Evolutionary conservation across 805 yeast species (phyloP).

Genomic region (Lachancea lanzarotensis): DNA sequence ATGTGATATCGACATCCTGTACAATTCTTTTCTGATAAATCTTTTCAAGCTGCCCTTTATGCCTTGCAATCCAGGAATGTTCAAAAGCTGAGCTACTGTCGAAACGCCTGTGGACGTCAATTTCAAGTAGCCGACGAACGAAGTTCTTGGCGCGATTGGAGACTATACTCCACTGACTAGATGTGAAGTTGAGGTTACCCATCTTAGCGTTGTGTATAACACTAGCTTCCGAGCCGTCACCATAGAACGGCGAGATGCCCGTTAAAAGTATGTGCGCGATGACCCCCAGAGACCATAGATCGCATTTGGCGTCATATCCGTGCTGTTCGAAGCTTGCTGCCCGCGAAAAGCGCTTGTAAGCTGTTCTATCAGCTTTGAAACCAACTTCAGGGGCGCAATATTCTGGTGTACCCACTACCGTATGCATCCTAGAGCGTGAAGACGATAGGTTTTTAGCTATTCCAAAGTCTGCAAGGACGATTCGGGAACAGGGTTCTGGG

Average conservation of each 20-base stretch:
- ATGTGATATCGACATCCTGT: background rate
- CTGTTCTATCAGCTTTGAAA: conserved; percentile 31
- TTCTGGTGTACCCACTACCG: conserved; percentile 60
- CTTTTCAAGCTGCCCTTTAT: conserved; percentile 31
- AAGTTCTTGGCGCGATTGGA: conserved; percentile 41
- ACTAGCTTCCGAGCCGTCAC: conserved; percentile 36
- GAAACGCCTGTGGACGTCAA: conserved; percentile 35
- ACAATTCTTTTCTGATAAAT: conserved; percentile 34
- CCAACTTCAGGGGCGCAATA: conserved; percentile 70
- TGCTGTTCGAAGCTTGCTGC: conserved; percentile 23
- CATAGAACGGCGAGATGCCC: conserved; percentile 60
- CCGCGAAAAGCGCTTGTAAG: conserved; percentile 23
- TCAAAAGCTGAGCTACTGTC: conserved; percentile 36
- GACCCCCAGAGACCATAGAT: conserved; percentile 65
- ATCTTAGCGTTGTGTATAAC: conserved; percentile 38
- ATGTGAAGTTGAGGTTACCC: conserved; percentile 37
- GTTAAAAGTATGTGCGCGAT: conserved; percentile 52
- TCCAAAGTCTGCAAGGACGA: conserved; percentile 67
- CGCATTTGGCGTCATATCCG: conserved; percentile 54
- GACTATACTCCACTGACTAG: conserved; percentile 39
- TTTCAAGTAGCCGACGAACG: conserved; percentile 36
- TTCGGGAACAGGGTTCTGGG: conserved; percentile 46
- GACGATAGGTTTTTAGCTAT: conserved; percentile 36
- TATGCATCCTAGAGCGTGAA: conserved; percentile 37
- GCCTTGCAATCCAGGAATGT: conserved; percentile 44